Evolutionary conservation across 148 eudicot genomes (phyloP).

Genomic region (Cornus florida): DNA sequence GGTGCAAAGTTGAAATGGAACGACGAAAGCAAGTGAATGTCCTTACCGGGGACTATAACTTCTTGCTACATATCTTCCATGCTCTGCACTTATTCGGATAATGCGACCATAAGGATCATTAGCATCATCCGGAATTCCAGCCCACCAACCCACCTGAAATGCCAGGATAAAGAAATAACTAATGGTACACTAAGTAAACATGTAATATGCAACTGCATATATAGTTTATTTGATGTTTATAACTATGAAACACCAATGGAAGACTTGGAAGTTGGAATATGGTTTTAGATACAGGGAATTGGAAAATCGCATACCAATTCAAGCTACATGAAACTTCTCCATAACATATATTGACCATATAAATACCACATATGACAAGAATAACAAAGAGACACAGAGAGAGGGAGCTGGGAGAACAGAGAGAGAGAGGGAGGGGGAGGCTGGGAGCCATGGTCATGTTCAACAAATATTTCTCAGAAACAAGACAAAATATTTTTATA

Average conservation of each 20-base stretch:
- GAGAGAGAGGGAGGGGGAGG: too few relatives aligned
- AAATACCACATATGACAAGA: too few relatives aligned
- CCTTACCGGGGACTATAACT: slow-evolving; percentile 87
- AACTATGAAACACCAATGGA: too few relatives aligned
- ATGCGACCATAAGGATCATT: slow-evolving; percentile 85
- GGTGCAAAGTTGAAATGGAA: not conserved
- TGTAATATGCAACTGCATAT: not conserved
- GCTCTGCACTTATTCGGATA: slow-evolving; percentile 91
- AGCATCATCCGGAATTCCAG: slow-evolving; percentile 77
- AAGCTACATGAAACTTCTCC: too few relatives aligned
- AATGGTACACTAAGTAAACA: not conserved
- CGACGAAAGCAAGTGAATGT: not conserved
- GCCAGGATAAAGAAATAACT: slow-evolving; percentile 6
- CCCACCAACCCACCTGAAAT: slow-evolving; percentile 98
- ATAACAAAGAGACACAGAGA: too few relatives aligned
- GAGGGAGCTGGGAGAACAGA: too few relatives aligned
- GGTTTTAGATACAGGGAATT: not conserved
- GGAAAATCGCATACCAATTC: too few relatives aligned
- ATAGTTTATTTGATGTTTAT: too few relatives aligned
- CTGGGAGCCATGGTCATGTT: too few relatives aligned
- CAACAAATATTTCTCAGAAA: too few relatives aligned
- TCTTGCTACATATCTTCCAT: slow-evolving; percentile 94
- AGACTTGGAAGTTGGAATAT: not conserved
- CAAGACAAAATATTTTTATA: not conserved
- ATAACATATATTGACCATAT: too few relatives aligned